phyloP scores from a whole-genome alignment of 257 asterid genomes.

The Rubia yunnanensis region DNA sequence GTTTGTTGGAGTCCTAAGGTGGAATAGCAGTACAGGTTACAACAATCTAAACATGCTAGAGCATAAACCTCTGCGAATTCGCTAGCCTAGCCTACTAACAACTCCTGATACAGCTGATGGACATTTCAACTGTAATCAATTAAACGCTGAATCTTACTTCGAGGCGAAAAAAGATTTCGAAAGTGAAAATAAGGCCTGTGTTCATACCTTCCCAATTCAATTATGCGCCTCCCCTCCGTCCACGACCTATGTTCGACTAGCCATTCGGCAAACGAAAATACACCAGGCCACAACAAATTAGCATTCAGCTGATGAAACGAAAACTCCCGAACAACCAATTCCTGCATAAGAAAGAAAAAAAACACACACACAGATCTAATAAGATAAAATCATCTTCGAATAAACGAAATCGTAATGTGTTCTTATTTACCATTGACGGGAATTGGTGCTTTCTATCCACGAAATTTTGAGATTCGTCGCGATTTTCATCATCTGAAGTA shows the following conservation, averaged over 20 bases:
- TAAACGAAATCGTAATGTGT: background rate
- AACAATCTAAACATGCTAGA: background rate
- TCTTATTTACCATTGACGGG: constrained; percentile 46
- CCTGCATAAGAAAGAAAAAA: constrained; percentile 36
- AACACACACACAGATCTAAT: background rate
- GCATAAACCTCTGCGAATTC: background rate
- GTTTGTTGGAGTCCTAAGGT: background rate
- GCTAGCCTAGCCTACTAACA: no score
- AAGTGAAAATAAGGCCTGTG: no score
- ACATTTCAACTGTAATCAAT: no score
- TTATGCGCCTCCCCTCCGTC: constrained; percentile 53
- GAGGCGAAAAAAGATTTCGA: no score
- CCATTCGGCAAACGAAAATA: constrained; percentile 91
- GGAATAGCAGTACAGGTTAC: background rate
- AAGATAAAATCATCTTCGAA: background rate
- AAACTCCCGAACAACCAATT: constrained; percentile 69
- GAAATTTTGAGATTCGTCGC: constrained; percentile 34
- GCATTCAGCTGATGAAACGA: constrained; percentile 88
- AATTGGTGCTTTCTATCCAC: constrained; percentile 74
- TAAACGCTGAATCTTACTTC: no score
- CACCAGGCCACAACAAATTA: constrained; percentile 95
- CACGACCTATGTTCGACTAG: constrained; percentile 45
- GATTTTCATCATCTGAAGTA: constrained; percentile 45
- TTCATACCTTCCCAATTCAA: constrained; percentile 81
- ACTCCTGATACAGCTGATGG: no score